Percentiles rank a stretch among this genome's conserved stretches.
Conservation (phyloP, 2,329 filamentous ascomycete species). For the Aspergillus melleus region DNA sequence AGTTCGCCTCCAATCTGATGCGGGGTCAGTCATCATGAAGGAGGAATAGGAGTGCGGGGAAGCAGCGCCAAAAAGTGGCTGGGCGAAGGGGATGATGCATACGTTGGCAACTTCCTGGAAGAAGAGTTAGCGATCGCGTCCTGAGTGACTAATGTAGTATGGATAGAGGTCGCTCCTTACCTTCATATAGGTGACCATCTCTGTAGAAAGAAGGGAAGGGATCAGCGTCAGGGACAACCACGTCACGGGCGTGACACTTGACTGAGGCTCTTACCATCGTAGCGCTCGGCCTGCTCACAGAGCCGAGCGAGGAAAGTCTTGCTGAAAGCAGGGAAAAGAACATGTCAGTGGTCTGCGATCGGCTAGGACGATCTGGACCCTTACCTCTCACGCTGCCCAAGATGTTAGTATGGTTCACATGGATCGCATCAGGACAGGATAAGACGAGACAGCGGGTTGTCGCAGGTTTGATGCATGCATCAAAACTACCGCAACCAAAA, state of each 20-base stretch:
- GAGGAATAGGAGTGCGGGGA: conserved; percentile 7
- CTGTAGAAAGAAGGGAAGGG: conserved; percentile 41
- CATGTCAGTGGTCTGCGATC: conserved; percentile 35
- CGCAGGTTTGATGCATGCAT: conserved; percentile 11
- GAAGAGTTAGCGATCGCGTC: conserved; percentile 24
- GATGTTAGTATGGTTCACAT: conserved; percentile 24
- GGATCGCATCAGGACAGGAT: not conserved
- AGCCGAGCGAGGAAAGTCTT: conserved; percentile 99
- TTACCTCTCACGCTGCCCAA: conserved; percentile 68
- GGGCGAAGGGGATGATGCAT: conserved; percentile 33
- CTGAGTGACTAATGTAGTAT: not conserved
- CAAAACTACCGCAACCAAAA: conserved; percentile 23
- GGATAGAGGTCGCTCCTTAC: conserved; percentile 45
- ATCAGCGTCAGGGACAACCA: conserved; percentile 12
- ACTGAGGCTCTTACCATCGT: conserved; percentile 70
- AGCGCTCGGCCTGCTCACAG: conserved; percentile 99
- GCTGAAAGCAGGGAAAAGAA: conserved; percentile 54
- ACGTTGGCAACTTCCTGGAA: conserved; percentile 89
- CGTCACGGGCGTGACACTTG: not conserved
- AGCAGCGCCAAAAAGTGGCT: conserved; percentile 1
- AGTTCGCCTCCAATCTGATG: conserved; percentile 64
- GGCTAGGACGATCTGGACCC: conserved; percentile 32
- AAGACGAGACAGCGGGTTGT: not conserved
- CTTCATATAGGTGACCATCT: conserved; percentile 99
- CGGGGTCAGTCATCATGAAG: conserved; percentile 17